A percentile compares a stretch with the other conserved stretches of the same genome.
phyloP scores from a whole-genome alignment of 1,284 basidiomycete species.

The Heterobasidion annosum region DNA sequence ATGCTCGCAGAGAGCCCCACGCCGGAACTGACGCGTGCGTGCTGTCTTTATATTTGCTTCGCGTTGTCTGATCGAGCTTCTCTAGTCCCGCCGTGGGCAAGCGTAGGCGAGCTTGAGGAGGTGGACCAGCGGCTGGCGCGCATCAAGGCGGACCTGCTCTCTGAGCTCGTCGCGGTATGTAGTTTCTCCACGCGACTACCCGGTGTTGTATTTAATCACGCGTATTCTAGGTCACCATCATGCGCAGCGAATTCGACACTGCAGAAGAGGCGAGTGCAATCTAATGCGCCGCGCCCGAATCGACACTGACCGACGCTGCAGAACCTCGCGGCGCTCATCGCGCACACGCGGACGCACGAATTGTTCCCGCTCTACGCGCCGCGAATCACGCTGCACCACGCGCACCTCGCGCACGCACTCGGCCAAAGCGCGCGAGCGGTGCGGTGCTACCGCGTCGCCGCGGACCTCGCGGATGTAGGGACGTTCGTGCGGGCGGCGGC shows the following conservation, averaged over 20 bases:
- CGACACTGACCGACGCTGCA: constrained; percentile 12
- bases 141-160: constrained; percentile 62
- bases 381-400: constrained; percentile 58
- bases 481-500: constrained; percentile 47
- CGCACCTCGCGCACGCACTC: constrained; percentile 60
- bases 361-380: constrained; percentile 50
- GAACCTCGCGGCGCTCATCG: constrained; percentile 46
- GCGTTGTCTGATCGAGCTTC: neutral
- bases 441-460: constrained; percentile 54
- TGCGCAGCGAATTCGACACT: constrained; percentile 55
- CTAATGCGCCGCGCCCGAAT: neutral
- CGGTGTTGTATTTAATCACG: neutral
- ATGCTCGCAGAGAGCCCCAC: constrained; percentile 32
- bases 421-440: constrained; percentile 38
- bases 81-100: constrained; percentile 39
- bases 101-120: constrained; percentile 37
- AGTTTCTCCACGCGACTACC: neutral
- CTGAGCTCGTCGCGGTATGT: constrained; percentile 54
- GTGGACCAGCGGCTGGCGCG: constrained; percentile 42
- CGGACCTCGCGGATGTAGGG: constrained; percentile 33
- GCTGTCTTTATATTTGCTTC: neutral
- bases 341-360: constrained; percentile 47
- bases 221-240: constrained; percentile 45
- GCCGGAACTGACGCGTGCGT: constrained; percentile 26
- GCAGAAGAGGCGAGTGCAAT: constrained; percentile 36